Conservation (phyloP, 1,284 basidiomycete genomes). For the Microbotryum violaceum region DNA sequence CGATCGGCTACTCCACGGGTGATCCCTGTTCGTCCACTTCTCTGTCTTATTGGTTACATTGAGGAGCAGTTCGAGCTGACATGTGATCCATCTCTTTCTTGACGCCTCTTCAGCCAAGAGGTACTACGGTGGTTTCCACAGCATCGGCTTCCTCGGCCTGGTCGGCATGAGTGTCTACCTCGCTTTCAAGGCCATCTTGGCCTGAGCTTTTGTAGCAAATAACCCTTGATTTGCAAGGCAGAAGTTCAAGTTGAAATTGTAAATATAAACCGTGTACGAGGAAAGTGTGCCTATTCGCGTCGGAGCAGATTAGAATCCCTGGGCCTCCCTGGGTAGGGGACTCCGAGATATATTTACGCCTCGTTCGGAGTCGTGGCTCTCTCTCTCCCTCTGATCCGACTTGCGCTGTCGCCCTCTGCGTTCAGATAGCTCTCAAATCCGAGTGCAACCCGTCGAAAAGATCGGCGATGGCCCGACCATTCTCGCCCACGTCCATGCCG, state of each 20-base stretch:
- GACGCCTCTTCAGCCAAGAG: neutral
- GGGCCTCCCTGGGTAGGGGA: neutral
- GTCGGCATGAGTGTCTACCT: slow-evolving; percentile 1
- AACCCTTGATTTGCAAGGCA: neutral
- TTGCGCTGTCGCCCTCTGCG: neutral
- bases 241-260: neutral
- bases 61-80: neutral
- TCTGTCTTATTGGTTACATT: too few species aligned
- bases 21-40: slow-evolving; percentile 2
- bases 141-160: neutral
- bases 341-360: neutral
- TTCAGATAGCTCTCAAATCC: neutral
- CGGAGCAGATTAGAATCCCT: too few species aligned
- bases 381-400: neutral
- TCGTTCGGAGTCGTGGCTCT: neutral
- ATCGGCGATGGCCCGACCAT: neutral
- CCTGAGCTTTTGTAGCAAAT: neutral
- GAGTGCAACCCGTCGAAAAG: neutral
- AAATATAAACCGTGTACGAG: neutral
- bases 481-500: neutral
- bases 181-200: neutral
- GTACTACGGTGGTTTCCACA: neutral
- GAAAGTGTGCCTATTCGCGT: neutral
- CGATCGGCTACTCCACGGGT: slow-evolving; percentile 20
- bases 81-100: neutral